Base-by-base conservation (phyloP, 257 asterid species). In the Schizonepeta tenuifolia region DNA sequence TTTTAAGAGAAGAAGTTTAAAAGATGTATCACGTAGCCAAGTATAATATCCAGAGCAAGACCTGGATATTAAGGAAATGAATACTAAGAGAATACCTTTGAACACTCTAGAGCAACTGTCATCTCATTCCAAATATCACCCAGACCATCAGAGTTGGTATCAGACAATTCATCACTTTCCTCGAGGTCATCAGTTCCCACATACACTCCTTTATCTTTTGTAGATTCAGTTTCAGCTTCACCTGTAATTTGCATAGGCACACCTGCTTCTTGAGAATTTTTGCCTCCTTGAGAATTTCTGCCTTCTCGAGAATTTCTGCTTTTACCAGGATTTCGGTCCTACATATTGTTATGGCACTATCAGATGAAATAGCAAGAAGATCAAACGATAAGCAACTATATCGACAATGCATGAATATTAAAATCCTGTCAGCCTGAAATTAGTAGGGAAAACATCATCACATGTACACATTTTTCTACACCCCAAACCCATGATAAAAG, bases 51-150 rank as follows among this genome's bases (percentile, higher is more conserved):
- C 55, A 76, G 5, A 46, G 24, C 14, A 57, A 65, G 28, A 14
- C 57, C 67, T 47, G 58, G 60, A 65, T 24, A 56, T 58, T 44
- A 75, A 71, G 43, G 50, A 81, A 77, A 70, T 79, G 56, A 46
- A 72, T 51, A 12, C 57, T 24, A 46, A 67, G 51, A 53, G 6
- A 67, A 62, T 83, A 94, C 99, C 99, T 94, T 91, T 65, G 97
- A 86, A 86, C 79, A 78, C 83, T 91, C 99, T 24, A 91, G 61
- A 21, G 92, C 96, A 77, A 87, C 81, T 22, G 76, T 70, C 97
- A 93, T 89, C 77, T 88, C 87, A 59, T 83, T 86, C 99, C 99
- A 94, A 51, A 91, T 89, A 76, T 87, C 97, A 73, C 80, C 88
- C 55, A 91, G 78, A 53, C 93, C 95, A 77, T 94, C 97, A 61